phyloP scores from a whole-genome alignment of 1,284 basidiomycete genomes.

The Flammula alnicola region DNA sequence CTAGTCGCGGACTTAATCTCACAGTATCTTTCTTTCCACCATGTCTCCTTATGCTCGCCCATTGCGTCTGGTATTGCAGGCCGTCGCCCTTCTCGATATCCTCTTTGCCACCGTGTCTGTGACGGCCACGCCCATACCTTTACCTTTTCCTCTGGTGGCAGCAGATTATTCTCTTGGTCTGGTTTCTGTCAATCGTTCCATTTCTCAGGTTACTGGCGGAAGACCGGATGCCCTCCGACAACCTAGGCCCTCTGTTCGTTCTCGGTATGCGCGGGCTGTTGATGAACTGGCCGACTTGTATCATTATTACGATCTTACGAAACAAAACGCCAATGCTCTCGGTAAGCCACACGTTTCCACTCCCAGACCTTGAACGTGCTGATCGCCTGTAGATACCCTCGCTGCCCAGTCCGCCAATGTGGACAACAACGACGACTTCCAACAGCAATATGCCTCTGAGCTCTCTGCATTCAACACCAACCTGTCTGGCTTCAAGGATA shows the following conservation, averaged over 20 bases:
- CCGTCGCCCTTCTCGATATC: constrained; percentile 42
- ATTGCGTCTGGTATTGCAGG: constrained; percentile 32
- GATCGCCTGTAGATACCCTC: constrained; percentile 34
- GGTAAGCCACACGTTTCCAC: constrained; percentile 18
- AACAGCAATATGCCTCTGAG: constrained; percentile 40
- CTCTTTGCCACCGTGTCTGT: constrained; percentile 15
- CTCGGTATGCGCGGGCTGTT: constrained; percentile 1
- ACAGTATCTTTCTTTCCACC: constrained; percentile 19
- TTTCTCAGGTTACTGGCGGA: constrained; percentile 14
- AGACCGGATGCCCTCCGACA: constrained; percentile 9
- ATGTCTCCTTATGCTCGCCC: constrained; percentile 36
- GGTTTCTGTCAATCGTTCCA: constrained; percentile 26
- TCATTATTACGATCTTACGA: constrained; percentile 16
- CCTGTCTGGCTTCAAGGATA: constrained; percentile 41
- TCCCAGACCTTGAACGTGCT: constrained; percentile 4
- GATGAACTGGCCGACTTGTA: constrained; percentile 10
- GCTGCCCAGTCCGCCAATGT: constrained; percentile 35
- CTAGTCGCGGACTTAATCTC: constrained; percentile 30
- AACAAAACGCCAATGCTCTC: constrained; percentile 15
- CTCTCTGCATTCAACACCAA: constrained; percentile 46
- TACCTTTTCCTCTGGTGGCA: constrained; percentile 32
- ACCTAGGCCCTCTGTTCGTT: constrained; percentile 3
- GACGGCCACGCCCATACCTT: constrained; percentile 41
- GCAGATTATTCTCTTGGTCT: constrained; percentile 30
- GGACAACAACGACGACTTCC: constrained; percentile 38